Evolutionary conservation across 441 rosid species (phyloP).

Genomic region (Croton laevigatus): DNA sequence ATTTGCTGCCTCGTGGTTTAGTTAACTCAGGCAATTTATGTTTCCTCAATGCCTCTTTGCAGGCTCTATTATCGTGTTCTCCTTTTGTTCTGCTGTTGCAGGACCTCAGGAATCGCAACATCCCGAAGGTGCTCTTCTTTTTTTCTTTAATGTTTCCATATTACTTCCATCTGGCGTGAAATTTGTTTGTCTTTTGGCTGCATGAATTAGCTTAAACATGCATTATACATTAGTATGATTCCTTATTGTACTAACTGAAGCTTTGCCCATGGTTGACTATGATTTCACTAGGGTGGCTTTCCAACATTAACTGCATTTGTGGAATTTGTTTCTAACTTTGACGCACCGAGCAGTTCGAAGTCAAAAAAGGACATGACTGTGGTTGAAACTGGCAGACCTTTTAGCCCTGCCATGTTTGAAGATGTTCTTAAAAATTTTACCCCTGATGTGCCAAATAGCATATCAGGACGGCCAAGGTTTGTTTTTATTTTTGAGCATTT

Average conservation of each 20-base stretch:
- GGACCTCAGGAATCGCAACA: conserved; percentile 45
- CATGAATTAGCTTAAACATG: background rate
- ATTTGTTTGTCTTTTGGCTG: background rate
- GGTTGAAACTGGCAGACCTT: conserved; percentile 72
- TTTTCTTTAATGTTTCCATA: conserved; percentile 2
- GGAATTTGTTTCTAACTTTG: conserved; percentile 69
- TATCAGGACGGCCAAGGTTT: conserved; percentile 87
- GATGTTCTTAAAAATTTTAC: conserved; percentile 74
- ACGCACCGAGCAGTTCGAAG: conserved; percentile 45
- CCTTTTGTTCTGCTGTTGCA: conserved; percentile 82
- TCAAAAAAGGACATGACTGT: conserved; percentile 39
- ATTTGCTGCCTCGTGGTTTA: conserved; percentile 70
- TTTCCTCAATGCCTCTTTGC: conserved; percentile 87
- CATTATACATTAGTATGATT: background rate
- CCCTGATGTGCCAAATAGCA: conserved; percentile 75
- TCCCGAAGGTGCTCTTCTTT: conserved; percentile 53
- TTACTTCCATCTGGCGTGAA: background rate
- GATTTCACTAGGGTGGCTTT: conserved; percentile 52
- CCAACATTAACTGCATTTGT: conserved; percentile 76
- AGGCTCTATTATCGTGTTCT: conserved; percentile 81
- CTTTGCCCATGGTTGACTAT: conserved; percentile 21
- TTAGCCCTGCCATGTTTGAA: conserved; percentile 83
- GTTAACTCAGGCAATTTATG: conserved; percentile 83
- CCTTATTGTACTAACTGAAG: conserved; percentile 4
- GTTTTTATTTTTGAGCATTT: conserved; percentile 19